These are phyloP conservation scores for Kazachstania sp. DNA, from an alignment of 1,139 yeast genomes.

Conservation along the genomic window DNA sequence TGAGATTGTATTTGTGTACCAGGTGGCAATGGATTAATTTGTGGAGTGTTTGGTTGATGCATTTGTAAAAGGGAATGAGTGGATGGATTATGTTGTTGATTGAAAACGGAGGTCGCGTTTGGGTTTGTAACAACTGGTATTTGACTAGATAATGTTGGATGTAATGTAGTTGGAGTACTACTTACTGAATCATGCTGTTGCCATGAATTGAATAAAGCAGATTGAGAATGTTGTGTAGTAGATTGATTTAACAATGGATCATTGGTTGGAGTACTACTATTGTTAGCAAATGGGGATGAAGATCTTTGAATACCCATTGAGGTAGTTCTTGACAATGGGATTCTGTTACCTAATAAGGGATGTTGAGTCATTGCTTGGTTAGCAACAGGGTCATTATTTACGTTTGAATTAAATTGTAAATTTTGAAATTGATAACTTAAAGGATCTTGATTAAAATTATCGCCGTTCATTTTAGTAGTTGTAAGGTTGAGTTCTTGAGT, in stretches of 20 bases:
- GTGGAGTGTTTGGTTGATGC: not conserved
- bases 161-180: not conserved
- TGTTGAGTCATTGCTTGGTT: not conserved
- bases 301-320: constrained; percentile 22
- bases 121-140: not conserved
- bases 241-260: constrained; percentile 1
- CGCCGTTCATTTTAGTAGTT: not conserved
- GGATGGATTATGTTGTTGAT: not conserved
- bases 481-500: not conserved
- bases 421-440: constrained; percentile 16
- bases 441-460: constrained; percentile 3
- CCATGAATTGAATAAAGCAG: constrained; percentile 1
- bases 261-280: not conserved
- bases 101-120: not conserved
- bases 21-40: not conserved
- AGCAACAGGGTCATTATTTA: not conserved
- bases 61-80: not conserved
- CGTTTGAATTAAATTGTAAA: constrained; percentile 1
- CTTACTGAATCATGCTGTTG: not conserved
- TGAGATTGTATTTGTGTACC: constrained; percentile 16
- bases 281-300: constrained; percentile 12
- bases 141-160: not conserved
- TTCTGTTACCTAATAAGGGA: constrained; percentile 1
- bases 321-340: constrained; percentile 16
- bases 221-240: not conserved